Base-by-base conservation (phyloP, 2,329 filamentous ascomycete genomes). In the Fusarium pseudonygamai region DNA sequence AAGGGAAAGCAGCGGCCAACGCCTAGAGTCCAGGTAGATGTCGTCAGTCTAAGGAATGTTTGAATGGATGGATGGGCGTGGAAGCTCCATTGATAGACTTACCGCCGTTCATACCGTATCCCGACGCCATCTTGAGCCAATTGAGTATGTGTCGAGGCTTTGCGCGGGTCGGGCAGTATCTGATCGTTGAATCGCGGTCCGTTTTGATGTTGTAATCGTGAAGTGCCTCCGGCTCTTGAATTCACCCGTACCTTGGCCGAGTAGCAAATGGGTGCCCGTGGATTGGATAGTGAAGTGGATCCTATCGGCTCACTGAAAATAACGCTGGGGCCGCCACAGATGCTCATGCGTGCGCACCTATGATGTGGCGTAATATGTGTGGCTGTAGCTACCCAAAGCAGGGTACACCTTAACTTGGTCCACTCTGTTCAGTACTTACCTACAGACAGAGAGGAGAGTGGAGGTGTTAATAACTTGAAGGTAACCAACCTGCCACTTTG, bases 1-100 rank as follows among this genome's bases (percentile, higher is more conserved):
- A 98, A 99, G 82, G 95, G 94, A 87, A 97, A 98, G 91, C 96
- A 99, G 84, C 96, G 93, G 78, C 86, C 86, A 72, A 89, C 87
- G 79, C 89, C 89, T 91, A 77, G 10, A 67, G 55, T 58, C 40
- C 53, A 52, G 66, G 64, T 69, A 59, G 64, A 42, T 65, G n/a
- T 67, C 56, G 70, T 80, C 63, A 82, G 78, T 53, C 57, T 20
- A n/a, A 40, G 20, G 50, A 28, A 55, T 28, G 50, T 67, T 32
- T 66, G 49, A 47, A 36, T n/a, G n/a, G n/a, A 40, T 55, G 53
- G 39, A 36, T 42, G 20, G 42, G 36, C 24, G 32, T 50, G 18
- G 58, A 47, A 20, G 52, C 60, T 36, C 18, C 56, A 26, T 37
- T 22, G 26, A 52, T 37, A 52, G 37, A 86, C 91, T 78, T 86